Conservation (phyloP, 129 eudicot species). For the Pulicaria dysenterica region DNA sequence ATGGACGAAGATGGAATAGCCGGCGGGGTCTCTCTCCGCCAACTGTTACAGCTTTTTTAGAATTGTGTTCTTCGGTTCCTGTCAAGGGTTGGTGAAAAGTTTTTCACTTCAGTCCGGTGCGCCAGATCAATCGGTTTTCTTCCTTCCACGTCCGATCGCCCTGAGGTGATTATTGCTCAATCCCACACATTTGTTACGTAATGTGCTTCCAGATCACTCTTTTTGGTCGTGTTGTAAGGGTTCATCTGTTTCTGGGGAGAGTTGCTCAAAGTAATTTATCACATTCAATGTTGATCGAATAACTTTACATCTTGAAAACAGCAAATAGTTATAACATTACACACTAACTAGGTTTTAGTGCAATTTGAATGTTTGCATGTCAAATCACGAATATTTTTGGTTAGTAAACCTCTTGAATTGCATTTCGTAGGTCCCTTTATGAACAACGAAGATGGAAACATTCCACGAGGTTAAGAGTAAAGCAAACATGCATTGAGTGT, state of each 20-base stretch:
- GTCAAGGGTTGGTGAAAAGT: conserved; percentile 85
- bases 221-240: not conserved
- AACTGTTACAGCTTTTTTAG: conserved; percentile 54
- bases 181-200: conserved; percentile 15
- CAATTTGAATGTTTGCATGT: not conserved
- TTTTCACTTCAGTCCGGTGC: conserved; percentile 82
- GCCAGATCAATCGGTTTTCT: conserved; percentile 75
- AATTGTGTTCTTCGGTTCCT: conserved; percentile 61
- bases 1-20: conserved; percentile 37
- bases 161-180: conserved; percentile 56
- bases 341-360: not conserved
- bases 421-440: too few relatives aligned
- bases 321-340: too few relatives aligned
- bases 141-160: conserved; percentile 70
- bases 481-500: conserved; percentile 25
- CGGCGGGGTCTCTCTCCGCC: too few relatives aligned
- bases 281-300: conserved; percentile 2
- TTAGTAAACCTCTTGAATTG: not conserved
- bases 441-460: too few relatives aligned
- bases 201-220: not conserved
- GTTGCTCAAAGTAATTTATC: not conserved
- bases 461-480: not conserved
- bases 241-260: conserved; percentile 16
- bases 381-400: not conserved
- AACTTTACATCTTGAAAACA: too few relatives aligned